Evolutionary conservation across 768 basidiomycete species (phyloP).

Genomic region (Lentinula sp.): DNA sequence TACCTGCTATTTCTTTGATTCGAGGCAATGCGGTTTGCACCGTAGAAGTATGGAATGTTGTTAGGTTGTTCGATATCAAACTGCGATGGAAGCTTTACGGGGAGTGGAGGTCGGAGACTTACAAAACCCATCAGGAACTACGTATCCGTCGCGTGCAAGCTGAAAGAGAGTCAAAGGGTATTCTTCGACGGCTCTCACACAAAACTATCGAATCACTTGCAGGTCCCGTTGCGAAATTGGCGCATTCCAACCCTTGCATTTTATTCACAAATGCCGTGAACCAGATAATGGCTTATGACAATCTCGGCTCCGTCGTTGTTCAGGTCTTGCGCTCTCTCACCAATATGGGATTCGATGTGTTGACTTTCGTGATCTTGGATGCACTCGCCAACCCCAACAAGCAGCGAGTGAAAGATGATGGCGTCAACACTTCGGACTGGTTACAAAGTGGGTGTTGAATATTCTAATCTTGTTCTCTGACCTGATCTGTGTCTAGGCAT

Average conservation of each 20-base stretch:
- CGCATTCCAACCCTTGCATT: conserved; percentile 90
- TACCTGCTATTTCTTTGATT: conserved; percentile 84
- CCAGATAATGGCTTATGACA: conserved; percentile 96
- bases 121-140: conserved; percentile 74
- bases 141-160: conserved; percentile 77
- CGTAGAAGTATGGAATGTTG: conserved; percentile 88
- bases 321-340: conserved; percentile 86
- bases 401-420: conserved; percentile 83
- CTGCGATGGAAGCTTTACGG: conserved; percentile 90
- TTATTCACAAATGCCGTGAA: conserved; percentile 86
- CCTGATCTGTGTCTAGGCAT: conserved; percentile 47
- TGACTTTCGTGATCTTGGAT: conserved; percentile 83
- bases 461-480: conserved; percentile 10
- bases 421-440: conserved; percentile 88
- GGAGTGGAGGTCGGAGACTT: conserved; percentile 80
- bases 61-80: conserved; percentile 71
- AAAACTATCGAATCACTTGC: conserved; percentile 82
- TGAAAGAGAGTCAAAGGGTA: conserved; percentile 82
- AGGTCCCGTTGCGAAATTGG: conserved; percentile 85
- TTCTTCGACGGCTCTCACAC: conserved; percentile 80
- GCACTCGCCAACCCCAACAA: conserved; percentile 80
- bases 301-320: conserved; percentile 83
- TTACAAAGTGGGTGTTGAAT: conserved; percentile 70
- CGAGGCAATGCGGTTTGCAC: conserved; percentile 84
- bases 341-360: conserved; percentile 90